A percentile compares a stretch with the other conserved stretches of the same genome.
Conservation (phyloP, 108 stramenopile genomes). For the Cyclotella sp. region DNA sequence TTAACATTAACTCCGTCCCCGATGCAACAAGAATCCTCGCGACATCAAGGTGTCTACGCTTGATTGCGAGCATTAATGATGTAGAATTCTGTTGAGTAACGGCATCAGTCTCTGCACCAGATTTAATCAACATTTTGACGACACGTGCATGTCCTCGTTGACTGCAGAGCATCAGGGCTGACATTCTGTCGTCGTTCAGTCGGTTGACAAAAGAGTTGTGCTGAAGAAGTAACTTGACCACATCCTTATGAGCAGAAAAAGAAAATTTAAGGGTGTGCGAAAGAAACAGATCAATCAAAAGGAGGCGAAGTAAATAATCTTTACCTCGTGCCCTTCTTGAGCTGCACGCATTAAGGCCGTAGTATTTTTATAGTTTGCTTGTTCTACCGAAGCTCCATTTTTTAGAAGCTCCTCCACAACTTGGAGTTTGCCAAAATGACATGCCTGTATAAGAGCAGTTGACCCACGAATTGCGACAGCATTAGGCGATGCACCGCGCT, state of each 20-base stretch:
- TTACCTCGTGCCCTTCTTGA: slow-evolving; percentile 81
- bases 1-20: slow-evolving; percentile 79
- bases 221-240: slow-evolving; percentile 51
- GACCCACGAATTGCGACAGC: slow-evolving; percentile 64
- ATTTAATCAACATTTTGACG: slow-evolving; percentile 66
- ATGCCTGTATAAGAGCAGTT: slow-evolving; percentile 85
- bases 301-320: background rate
- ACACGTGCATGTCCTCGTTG: slow-evolving; percentile 83
- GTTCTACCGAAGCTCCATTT: slow-evolving; percentile 63
- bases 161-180: slow-evolving; percentile 86
- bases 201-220: slow-evolving; percentile 74
- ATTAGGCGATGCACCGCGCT: slow-evolving; percentile 46
- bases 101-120: slow-evolving; percentile 69
- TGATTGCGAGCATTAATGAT: slow-evolving; percentile 86
- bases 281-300: background rate
- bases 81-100: slow-evolving; percentile 82
- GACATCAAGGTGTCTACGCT: slow-evolving; percentile 75
- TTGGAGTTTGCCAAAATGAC: slow-evolving; percentile 76
- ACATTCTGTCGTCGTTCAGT: slow-evolving; percentile 84
- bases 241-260: slow-evolving; percentile 8
- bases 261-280: background rate
- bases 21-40: slow-evolving; percentile 77
- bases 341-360: slow-evolving; percentile 90
- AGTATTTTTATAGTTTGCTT: slow-evolving; percentile 81
- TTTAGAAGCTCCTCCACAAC: slow-evolving; percentile 71